phyloP scores from a whole-genome alignment of 768 basidiomycete genomes.

The Mycena epipterygia region DNA sequence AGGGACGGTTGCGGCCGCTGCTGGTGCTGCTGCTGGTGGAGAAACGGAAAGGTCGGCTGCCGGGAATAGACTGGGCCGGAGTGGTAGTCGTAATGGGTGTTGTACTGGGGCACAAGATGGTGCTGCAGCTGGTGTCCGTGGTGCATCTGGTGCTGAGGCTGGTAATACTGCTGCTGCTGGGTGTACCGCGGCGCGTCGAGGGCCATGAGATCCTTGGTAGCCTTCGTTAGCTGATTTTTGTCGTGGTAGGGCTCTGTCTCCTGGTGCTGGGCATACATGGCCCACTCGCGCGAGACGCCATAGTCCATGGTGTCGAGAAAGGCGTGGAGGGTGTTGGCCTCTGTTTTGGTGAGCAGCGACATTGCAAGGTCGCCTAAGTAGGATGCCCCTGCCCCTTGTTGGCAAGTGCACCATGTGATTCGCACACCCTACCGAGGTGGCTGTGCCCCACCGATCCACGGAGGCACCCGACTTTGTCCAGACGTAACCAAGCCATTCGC shows the following conservation, averaged over 20 bases:
- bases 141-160: constrained; percentile 29
- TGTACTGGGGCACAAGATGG: constrained; percentile 34
- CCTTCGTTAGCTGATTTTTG: constrained; percentile 78
- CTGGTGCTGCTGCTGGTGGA: constrained; percentile 41
- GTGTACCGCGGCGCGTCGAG: constrained; percentile 66
- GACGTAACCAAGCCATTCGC: too few species aligned
- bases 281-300: constrained; percentile 30
- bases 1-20: constrained; percentile 36
- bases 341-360: constrained; percentile 32
- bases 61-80: constrained; percentile 31
- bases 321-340: constrained; percentile 29
- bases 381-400: background rate
- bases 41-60: constrained; percentile 38
- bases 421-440: background rate
- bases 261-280: constrained; percentile 35
- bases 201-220: constrained; percentile 88
- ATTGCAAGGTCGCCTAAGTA: background rate
- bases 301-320: constrained; percentile 39
- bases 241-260: constrained; percentile 59
- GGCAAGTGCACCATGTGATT: constrained; percentile 28
- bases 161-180: constrained; percentile 36
- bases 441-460: background rate
- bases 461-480: background rate
- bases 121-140: constrained; percentile 34
- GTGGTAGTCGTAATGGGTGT: constrained; percentile 35